Evolutionary conservation across 129 eudicot genomes (phyloP).

Genomic region (Smallanthus sonchifolius): DNA sequence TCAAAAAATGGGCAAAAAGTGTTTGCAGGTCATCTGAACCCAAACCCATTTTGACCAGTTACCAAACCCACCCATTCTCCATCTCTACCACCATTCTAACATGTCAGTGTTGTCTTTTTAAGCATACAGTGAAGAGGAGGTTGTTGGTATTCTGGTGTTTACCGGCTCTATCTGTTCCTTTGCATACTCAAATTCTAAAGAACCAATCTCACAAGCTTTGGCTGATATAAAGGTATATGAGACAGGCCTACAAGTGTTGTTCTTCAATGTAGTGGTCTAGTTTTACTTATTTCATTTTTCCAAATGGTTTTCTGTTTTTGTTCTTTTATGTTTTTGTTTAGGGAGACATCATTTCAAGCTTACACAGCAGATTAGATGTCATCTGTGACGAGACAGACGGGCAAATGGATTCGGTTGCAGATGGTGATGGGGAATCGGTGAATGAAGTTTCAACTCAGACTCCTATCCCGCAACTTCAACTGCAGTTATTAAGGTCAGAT

Average conservation of each 20-base stretch:
- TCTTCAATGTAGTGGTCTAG: background rate
- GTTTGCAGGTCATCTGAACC: background rate
- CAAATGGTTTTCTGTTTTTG: background rate
- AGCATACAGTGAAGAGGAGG: slow-evolving; percentile 57
- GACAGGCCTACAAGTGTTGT: background rate
- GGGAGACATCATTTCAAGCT: slow-evolving; percentile 77
- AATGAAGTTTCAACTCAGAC: slow-evolving; percentile 23
- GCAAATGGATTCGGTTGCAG: slow-evolving; percentile 33
- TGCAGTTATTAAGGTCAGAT: slow-evolving; percentile 56
- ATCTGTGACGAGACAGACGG: slow-evolving; percentile 81
- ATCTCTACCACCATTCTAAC: background rate
- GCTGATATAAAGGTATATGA: slow-evolving; percentile 72
- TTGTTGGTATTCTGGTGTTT: slow-evolving; percentile 57
- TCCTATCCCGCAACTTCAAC: slow-evolving; percentile 44
- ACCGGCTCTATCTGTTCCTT: slow-evolving; percentile 65
- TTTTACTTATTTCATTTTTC: background rate
- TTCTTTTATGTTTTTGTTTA: slow-evolving; percentile 26
- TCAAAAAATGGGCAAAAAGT: background rate
- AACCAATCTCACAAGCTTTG: slow-evolving; percentile 81
- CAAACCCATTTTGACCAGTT: background rate
- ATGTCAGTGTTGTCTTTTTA: slow-evolving; percentile 21
- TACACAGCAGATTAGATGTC: slow-evolving; percentile 75
- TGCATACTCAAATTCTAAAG: slow-evolving; percentile 70
- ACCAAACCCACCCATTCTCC: background rate
- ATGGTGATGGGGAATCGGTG: slow-evolving; percentile 34